These are phyloP conservation scores for Lonicera japonica DNA, from an alignment of 129 eudicot species.

Conservation along the genomic window DNA sequence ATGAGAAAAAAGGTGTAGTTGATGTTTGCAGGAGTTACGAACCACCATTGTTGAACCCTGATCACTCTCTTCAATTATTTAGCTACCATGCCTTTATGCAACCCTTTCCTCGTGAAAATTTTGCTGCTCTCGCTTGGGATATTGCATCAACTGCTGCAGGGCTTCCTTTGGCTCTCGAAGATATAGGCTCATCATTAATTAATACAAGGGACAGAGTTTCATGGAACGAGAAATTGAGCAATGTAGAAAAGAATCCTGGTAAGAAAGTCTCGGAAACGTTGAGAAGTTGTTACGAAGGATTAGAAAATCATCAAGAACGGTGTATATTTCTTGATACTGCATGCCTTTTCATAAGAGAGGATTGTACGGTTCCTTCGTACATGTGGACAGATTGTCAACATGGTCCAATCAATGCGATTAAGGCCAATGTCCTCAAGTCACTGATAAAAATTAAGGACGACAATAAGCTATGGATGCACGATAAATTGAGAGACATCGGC, in stretches of 20 bases:
- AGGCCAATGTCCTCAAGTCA: not conserved
- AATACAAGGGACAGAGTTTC: not conserved
- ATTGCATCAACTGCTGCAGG: constrained; percentile 11
- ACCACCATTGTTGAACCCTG: not conserved
- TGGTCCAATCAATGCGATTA: not conserved
- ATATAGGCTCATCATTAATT: constrained; percentile 5
- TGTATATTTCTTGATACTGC: constrained; percentile 20
- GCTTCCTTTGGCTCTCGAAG: constrained; percentile 15
- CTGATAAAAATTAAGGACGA: constrained; percentile 6
- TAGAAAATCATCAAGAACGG: constrained; percentile 1
- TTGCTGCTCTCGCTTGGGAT: not conserved
- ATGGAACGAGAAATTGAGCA: constrained; percentile 2
- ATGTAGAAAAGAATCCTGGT: constrained; percentile 2
- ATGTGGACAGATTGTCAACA: constrained; percentile 1
- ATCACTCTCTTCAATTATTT: constrained; percentile 10
- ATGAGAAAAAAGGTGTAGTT: not conserved
- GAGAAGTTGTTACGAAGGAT: constrained; percentile 7
- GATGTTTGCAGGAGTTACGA: not conserved
- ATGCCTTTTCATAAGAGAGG: constrained; percentile 9
- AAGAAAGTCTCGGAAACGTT: not conserved
- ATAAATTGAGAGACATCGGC: constrained; percentile 15
- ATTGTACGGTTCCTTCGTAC: not conserved
- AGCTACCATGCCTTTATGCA: constrained; percentile 15
- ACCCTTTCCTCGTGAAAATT: not conserved
- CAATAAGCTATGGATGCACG: constrained; percentile 12